These are phyloP conservation scores for Cladorrhinum samala DNA, from an alignment of 495 filamentous ascomycete species.

Conservation along the genomic window DNA sequence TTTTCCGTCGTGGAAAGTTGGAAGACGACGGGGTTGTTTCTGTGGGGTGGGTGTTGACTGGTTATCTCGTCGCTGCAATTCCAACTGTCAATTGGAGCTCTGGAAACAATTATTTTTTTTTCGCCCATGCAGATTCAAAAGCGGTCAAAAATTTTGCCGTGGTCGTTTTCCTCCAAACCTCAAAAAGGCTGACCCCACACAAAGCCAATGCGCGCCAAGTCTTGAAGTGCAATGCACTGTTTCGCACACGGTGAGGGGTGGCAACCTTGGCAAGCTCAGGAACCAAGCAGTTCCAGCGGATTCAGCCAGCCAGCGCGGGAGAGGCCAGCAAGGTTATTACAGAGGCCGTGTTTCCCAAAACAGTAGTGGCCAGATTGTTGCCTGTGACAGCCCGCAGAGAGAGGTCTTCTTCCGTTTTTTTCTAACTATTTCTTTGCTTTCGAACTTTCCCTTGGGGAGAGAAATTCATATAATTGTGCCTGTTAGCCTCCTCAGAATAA, in stretches of 20 bases:
- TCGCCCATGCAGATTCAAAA: slow-evolving; percentile 6
- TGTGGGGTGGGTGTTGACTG: background rate
- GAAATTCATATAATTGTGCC: no score
- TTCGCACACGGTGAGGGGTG: slow-evolving; percentile 4
- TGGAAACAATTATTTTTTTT: slow-evolving; percentile 13
- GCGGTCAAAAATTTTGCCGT: slow-evolving; percentile 16
- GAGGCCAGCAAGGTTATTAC: background rate
- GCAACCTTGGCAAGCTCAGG: background rate
- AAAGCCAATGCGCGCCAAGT: background rate
- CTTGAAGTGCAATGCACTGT: slow-evolving; percentile 8
- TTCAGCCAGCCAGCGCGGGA: background rate
- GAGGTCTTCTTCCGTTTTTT: no score
- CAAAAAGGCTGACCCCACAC: background rate
- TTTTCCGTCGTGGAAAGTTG: slow-evolving; percentile 6
- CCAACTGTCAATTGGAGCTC: background rate
- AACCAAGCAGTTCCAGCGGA: background rate
- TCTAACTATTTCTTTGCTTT: no score
- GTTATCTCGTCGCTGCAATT: background rate
- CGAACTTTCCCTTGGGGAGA: no score
- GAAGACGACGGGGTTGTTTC: slow-evolving; percentile 7
- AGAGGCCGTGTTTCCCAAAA: slow-evolving; percentile 9
- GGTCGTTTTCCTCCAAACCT: background rate
- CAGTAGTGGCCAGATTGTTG: slow-evolving; percentile 19
- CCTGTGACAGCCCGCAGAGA: background rate
- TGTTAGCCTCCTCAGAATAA: no score